These are phyloP conservation scores for Mortierella hygrophila DNA, from an alignment of 192 early-diverging fungal genomes.

Conservation along the genomic window DNA sequence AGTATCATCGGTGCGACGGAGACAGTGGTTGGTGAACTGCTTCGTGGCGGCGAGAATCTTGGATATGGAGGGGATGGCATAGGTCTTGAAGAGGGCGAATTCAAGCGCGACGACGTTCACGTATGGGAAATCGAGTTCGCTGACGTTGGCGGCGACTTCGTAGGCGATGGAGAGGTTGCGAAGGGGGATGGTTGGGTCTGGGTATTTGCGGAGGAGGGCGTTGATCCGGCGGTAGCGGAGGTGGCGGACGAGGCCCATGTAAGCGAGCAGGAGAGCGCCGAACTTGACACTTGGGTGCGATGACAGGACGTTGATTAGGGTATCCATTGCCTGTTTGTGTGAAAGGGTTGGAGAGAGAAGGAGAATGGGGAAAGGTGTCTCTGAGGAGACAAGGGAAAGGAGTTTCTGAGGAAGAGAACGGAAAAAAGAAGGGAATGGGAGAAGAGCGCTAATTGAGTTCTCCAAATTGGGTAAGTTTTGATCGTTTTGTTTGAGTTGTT, in stretches of 20 bases:
- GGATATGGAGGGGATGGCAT: conserved; percentile 52
- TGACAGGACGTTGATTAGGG: neutral
- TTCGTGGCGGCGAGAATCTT: conserved; percentile 41
- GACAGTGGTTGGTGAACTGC: conserved; percentile 29
- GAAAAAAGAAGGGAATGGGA: no score
- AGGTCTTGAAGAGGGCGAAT: conserved; percentile 61
- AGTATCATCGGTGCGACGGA: conserved; percentile 50
- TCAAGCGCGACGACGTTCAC: conserved; percentile 31
- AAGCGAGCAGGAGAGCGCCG: neutral
- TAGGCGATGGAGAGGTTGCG: conserved; percentile 35
- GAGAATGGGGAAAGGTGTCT: neutral
- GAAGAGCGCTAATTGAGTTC: no score
- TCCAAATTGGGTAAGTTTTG: no score
- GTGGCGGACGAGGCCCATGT: conserved; percentile 33
- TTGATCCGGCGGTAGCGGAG: conserved; percentile 40
- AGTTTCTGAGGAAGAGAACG: neutral
- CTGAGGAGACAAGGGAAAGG: neutral
- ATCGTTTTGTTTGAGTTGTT: neutral
- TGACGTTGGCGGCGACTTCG: conserved; percentile 18
- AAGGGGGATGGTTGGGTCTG: conserved; percentile 43
- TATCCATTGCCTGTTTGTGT: neutral
- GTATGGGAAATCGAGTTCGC: conserved; percentile 15
- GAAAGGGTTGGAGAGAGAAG: neutral
- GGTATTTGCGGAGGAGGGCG: conserved; percentile 40
- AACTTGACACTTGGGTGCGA: conserved; percentile 6